Base-by-base conservation (phyloP, 805 yeast species). In the Schizosaccharomyces octosporus region DNA sequence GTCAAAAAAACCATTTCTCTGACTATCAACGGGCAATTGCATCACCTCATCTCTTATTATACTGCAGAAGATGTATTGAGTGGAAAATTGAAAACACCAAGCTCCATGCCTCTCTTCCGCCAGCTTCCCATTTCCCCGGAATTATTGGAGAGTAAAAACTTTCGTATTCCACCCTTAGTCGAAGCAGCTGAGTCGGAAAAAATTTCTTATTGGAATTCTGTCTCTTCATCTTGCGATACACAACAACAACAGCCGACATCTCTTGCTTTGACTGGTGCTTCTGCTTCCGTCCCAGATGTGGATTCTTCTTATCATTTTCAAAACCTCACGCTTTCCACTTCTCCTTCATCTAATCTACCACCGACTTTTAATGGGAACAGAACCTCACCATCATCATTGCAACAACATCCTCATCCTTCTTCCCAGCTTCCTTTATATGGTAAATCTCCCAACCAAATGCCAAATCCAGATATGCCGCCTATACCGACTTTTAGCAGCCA, bases 1-100 rank as follows among this genome's bases (percentile, higher is more conserved):
- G 80, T 87, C 63, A 89, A 89, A 70, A 87, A 88, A 70, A 86
- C 97, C 0, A 73, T 87, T 63, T 80, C 87, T 0, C 74, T 87
- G 31, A 77, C 81, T n/a, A 71, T 84, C 17, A 70, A 71, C 27
- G 71, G 72, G 24, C 63, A 66, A 39, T 67, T 66, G 5, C 70
- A 68, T 62, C 96, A 90, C 68, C 71, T 89, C 62, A 81, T 89
- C 2, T 81, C 89, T 7, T 89, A 89, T 71, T 89, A 87, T 69
- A 74, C 79, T 39, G 83, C 87, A 0, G 79, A 79, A 24, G 95
- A 89, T 69, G 93, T 87, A 3, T 67, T 79, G 61, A 72, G 74
- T 42, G 81, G 82, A 4, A 73, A 72, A 51, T 72, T 88, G 58
- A 66, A 70, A 0, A 73, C 82, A 31, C 95, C 95, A 0, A 73